Base-by-base conservation (phyloP, 2,329 filamentous ascomycete genomes). In the Botrytis fabae region DNA sequence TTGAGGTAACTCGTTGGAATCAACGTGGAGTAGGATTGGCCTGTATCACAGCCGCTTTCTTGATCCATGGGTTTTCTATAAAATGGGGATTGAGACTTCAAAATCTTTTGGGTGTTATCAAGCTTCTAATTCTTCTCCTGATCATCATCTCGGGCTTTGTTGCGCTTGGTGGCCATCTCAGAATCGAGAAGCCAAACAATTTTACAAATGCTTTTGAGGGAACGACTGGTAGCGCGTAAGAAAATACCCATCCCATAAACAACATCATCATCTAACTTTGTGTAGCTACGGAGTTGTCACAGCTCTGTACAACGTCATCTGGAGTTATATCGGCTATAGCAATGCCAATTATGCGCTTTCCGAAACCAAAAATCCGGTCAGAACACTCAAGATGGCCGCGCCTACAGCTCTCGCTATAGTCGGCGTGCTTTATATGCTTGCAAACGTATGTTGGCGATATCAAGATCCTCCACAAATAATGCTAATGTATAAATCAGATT, bases 261-360 rank as follows among this genome's bases (percentile, higher is more conserved):
- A 38, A 38, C 7, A 22, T 57, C 22, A 35, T 54, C 14, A 25
- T 69, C 63, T 64, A 22, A 68, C 38, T n/a, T 40, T 38, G 32
- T 38, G 25, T 61, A 78, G 76, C 42, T 79, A 92, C 75, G 89
- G 89, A 65, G 85, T 91, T 48, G 89, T 91, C n/a, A 92, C 88
- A 1, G 90, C 91, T 0, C 82, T 93, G 0, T 92, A 91, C 84
- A 92, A 92, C 77, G 90, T 92, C 75, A 90, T 92, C 78, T 92
- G 90, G 87, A 89, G 87, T 74, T 93, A 89, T 78, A 87, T 91
- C 76, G 90, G 90, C 38, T 91, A 90, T 84, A 88, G 85, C 82
- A 92, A 91, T 80, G 90, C 89, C 79, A 91, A 91, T 82, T 91
- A 92, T 78, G 88, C 86, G 63, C 83, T 90, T 46, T 87, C 86